Conservation (phyloP, 1,284 basidiomycete species). For the Athelia psychrophila region DNA sequence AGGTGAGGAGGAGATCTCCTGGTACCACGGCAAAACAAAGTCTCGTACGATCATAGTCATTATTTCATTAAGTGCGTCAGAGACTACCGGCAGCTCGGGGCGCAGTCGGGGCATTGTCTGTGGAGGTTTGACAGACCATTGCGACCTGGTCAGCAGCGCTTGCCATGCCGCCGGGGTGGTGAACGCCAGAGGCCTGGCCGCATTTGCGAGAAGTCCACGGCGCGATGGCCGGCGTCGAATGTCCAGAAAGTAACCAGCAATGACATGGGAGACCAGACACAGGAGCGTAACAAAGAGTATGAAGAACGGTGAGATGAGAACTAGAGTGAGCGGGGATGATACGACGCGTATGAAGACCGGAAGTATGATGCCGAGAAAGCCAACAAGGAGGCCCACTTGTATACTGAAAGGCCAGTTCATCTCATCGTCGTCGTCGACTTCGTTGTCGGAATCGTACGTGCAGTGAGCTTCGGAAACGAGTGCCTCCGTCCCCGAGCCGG, state of each 20-base stretch:
- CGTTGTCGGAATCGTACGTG: slow-evolving; percentile 10
- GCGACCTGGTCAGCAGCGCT: slow-evolving; percentile 76
- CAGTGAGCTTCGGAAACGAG: neutral
- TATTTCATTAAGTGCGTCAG: slow-evolving; percentile 70
- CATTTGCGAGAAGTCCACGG: slow-evolving; percentile 38
- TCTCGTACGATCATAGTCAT: slow-evolving; percentile 78
- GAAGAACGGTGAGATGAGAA: slow-evolving; percentile 62
- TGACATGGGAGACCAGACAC: slow-evolving; percentile 52
- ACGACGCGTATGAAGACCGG: slow-evolving; percentile 51
- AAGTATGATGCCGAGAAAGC: slow-evolving; percentile 47
- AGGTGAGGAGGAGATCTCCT: slow-evolving; percentile 77
- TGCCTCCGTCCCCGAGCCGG: no score
- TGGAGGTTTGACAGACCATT: slow-evolving; percentile 74
- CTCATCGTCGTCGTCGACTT: slow-evolving; percentile 12
- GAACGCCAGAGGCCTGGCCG: slow-evolving; percentile 74
- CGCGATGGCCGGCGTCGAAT: slow-evolving; percentile 26
- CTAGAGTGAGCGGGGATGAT: slow-evolving; percentile 61
- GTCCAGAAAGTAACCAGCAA: slow-evolving; percentile 58
- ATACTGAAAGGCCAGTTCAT: slow-evolving; percentile 32
- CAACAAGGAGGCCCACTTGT: slow-evolving; percentile 50
- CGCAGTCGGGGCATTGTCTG: slow-evolving; percentile 60
- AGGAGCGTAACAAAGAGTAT: slow-evolving; percentile 45
- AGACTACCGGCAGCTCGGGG: slow-evolving; percentile 61
- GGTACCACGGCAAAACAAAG: slow-evolving; percentile 87
- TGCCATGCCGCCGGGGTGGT: slow-evolving; percentile 92